phyloP scores from a whole-genome alignment of 139 green algal genomes.

The Pleodorina starrii region DNA sequence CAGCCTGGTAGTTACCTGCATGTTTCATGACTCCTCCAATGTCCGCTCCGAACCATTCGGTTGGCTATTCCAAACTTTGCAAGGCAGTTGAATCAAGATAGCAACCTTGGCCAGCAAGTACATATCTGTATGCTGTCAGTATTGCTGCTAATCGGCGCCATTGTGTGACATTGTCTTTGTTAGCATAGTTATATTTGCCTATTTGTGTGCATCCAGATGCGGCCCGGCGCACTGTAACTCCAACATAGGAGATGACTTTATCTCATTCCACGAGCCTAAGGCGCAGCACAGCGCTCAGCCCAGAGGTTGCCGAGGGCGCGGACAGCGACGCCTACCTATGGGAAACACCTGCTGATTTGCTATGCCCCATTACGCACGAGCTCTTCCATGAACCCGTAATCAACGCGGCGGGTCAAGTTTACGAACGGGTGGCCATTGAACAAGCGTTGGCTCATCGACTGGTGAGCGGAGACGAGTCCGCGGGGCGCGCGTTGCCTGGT shows the following conservation, averaged over 20 bases:
- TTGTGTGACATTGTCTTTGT: not conserved
- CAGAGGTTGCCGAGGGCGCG: not conserved
- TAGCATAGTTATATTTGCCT: not conserved
- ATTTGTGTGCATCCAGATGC: not conserved
- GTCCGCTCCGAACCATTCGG: not conserved
- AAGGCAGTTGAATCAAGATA: not conserved
- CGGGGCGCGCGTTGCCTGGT: too few relatives aligned
- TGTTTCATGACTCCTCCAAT: too few relatives aligned
- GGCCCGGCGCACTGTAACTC: too few relatives aligned
- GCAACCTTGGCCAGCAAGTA: not conserved
- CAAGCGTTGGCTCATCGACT: constrained; percentile 18
- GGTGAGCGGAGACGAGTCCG: not conserved
- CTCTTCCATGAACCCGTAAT: constrained; percentile 72
- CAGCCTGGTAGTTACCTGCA: too few relatives aligned
- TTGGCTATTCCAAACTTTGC: not conserved
- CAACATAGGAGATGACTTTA: not conserved
- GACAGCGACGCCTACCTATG: constrained; percentile 40
- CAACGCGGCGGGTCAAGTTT: constrained; percentile 67
- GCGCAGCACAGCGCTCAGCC: not conserved
- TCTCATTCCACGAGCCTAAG: not conserved
- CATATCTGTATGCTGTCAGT: not conserved
- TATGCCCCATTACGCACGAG: constrained; percentile 69
- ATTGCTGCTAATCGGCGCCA: not conserved
- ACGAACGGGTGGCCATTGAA: constrained; percentile 68
- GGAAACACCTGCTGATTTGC: constrained; percentile 55